Base-by-base conservation (phyloP, 2,329 filamentous ascomycete genomes). In the Pseudofabraea citricarpa region DNA sequence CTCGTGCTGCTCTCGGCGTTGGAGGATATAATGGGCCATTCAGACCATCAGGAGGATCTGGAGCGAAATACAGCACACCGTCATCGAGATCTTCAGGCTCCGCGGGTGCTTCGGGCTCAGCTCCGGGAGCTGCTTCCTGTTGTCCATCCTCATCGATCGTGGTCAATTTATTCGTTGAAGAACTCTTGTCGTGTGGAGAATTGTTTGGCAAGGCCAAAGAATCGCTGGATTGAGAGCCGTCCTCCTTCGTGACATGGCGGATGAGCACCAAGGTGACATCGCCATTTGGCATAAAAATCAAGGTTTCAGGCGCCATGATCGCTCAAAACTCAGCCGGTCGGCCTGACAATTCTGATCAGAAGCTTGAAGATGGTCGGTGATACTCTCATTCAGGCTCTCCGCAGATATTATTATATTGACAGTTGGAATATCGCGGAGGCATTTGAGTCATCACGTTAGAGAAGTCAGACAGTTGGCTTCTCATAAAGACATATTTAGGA, bases 251-350 rank as follows among this genome's bases (percentile, higher is more conserved):
- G 21, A 52, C 24, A 32, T 50, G 40, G 39, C 51, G 51, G 24
- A 45, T 51, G 18, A 55, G 46, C 3, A 26, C 50, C 13, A 55
- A 36, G 9, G 49, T 55, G 6, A 54, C 44, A 48, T 55, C 53
- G 46, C 53, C 53, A 46, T 55, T 52, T 41, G 53, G 53, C 51
- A 52, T 51, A 41, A 55, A 55, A 36, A 42, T 43, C 43, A 54
- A 26, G 19, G 42, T 43, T 49, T 55, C 53, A 18, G 49, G 45
- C 46, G 42, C 53, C 53, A 54, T 55, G 21, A 27, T 41, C 31
- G 37, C 29, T 45, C 20, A 31, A 35, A 26, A 19, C 38, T 41
- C 40, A 18, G 31, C 27, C 32, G 23, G 19, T 16, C 36, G 29
- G 22, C 37, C 39, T 43, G 31, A 27, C 27, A 41, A 37, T 29